Percentiles rank a stretch among this genome's conserved stretches.
Conservation (phyloP, 805 yeast species). For the Wickerhamomyces subpelliculosus region DNA sequence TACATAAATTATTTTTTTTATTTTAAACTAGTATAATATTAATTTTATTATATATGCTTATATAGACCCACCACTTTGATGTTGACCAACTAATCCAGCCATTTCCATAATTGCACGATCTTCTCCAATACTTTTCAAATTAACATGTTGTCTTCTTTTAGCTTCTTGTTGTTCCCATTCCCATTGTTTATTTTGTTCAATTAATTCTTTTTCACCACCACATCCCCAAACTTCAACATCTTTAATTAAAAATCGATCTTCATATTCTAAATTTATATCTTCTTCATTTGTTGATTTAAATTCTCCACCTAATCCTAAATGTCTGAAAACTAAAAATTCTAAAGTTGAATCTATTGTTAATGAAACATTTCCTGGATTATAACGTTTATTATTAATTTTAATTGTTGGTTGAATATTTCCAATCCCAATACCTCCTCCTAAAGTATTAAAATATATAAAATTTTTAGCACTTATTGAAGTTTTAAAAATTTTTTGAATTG, state of each 20-base stretch:
- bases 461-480: slow-evolving; percentile 28
- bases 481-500: slow-evolving; percentile 51
- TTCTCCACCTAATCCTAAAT: slow-evolving; percentile 50
- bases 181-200: slow-evolving; percentile 72
- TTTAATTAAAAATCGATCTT: slow-evolving; percentile 61
- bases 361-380: slow-evolving; percentile 70
- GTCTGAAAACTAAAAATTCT: slow-evolving; percentile 77
- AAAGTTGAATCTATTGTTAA: slow-evolving; percentile 69
- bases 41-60: slow-evolving; percentile 8
- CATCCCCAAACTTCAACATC: slow-evolving; percentile 91
- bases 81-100: slow-evolving; percentile 59
- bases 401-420: slow-evolving; percentile 64
- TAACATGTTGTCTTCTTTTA: slow-evolving; percentile 64
- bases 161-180: slow-evolving; percentile 92
- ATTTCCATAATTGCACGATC: slow-evolving; percentile 81
- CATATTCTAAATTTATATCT: slow-evolving; percentile 36
- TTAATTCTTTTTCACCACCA: slow-evolving; percentile 72
- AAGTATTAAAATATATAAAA: slow-evolving; percentile 58
- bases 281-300: slow-evolving; percentile 29
- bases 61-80: slow-evolving; percentile 43
- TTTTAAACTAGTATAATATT: not conserved
- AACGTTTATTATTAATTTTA: slow-evolving; percentile 38
- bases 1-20: too few relatives aligned
- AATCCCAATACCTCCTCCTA: slow-evolving; percentile 79
- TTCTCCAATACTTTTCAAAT: slow-evolving; percentile 61